Evolutionary conservation across 2,329 filamentous ascomycete species (phyloP), one percentile per base, ranked within the genome.

Genomic region (Diplodia scrobiculata): DNA sequence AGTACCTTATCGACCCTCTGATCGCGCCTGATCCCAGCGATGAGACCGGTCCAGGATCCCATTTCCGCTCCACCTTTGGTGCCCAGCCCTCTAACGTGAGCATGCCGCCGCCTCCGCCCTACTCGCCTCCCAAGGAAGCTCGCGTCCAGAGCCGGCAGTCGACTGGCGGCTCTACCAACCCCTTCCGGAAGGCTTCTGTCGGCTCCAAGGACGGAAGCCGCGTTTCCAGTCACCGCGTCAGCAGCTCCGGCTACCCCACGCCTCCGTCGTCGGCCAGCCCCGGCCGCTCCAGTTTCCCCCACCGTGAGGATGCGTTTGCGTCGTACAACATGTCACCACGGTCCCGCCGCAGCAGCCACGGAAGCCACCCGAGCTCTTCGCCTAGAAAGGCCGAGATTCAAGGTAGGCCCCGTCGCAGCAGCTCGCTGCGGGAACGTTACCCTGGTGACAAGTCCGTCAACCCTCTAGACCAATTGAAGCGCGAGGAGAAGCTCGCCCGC

Each of bases 1-100:
- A 86, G 72, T 87, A 89, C 73, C 80, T 92, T 52, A 84, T 91
- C 69, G 87, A 90, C 71, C 90, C 89, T 69, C 80, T 92, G 68
- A 87, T 82, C 71, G 88, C 83, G 25, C 87, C 87, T 10, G 87
- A 90, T 68, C 89, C 89, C 14, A 86, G 82, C 68, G 84, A 89
- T 68, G 86, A 90, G 73, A 89, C 86, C 55, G 87, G 89, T 7
- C 84, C 84, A n/a, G 85, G 85, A 67, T 80, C 82, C 3, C 85
- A 86, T 68, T 84, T 87, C 72, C 76, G 78, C 66, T 79, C 79
- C 32, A 60, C 55, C 4, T 60, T 60, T 60, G 55, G 14, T 41
- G 60, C 68, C 5, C 52, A 38, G 21, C 7, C 34, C 11, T 69
- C 76, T 65, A 68, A 72, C 60, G 54, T 21, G 25, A 60, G 38